Evolutionary conservation across 1,139 yeast genomes (phyloP).

Genomic region (Candida sanyaensis): DNA sequence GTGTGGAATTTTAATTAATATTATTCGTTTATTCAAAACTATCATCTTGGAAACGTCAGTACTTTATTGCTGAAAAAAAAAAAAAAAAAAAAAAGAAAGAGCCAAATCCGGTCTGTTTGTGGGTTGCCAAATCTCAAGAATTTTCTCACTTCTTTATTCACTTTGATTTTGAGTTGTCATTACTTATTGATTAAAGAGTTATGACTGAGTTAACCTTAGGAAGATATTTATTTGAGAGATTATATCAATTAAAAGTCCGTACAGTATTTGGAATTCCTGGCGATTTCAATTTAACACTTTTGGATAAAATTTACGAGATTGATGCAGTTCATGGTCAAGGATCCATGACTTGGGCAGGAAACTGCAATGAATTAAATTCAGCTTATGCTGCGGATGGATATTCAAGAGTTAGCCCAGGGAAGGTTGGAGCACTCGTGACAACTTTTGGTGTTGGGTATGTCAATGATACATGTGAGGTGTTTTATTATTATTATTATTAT

Average conservation of each 20-base stretch:
- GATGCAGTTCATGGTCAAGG: conserved; percentile 20
- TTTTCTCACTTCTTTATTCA: no score
- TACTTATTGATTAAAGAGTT: not conserved
- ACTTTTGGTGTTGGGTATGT: conserved; percentile 41
- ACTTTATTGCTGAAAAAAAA: no score
- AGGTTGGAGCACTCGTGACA: conserved; percentile 39
- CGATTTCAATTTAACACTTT: conserved; percentile 39
- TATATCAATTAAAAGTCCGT: conserved; percentile 39
- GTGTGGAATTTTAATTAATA: no score
- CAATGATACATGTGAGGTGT: no score
- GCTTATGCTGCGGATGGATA: conserved; percentile 49
- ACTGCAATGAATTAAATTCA: conserved; percentile 45
- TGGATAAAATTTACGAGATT: conserved; percentile 42
- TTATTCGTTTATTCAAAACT: no score
- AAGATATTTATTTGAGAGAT: conserved; percentile 45
- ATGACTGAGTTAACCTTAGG: conserved; percentile 45
- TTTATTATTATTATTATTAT: not conserved
- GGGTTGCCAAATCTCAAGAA: no score
- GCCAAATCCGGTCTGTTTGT: no score
- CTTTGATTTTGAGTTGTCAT: not conserved
- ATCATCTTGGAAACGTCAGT: no score
- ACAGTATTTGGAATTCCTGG: conserved; percentile 48
- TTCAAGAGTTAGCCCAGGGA: conserved; percentile 31
- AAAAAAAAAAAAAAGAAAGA: no score
- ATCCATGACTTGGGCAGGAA: conserved; percentile 42